Conservation (phyloP, 2,329 filamentous ascomycete genomes). For the Ramichloridium luteum region DNA sequence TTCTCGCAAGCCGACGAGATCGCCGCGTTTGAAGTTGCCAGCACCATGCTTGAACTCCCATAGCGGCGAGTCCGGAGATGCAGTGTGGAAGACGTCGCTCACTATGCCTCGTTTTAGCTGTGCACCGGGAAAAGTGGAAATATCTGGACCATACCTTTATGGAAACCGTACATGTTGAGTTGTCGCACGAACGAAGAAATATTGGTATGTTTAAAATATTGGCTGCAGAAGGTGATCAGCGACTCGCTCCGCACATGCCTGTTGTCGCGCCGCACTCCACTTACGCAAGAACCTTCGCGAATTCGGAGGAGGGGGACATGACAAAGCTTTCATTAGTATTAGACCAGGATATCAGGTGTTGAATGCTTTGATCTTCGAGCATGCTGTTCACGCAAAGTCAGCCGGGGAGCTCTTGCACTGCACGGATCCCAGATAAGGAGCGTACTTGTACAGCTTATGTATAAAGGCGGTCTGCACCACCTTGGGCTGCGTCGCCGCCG, state of each 20-base stretch:
- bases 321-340: slow-evolving; percentile 91
- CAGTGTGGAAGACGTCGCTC: slow-evolving; percentile 95
- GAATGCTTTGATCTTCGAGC: slow-evolving; percentile 86
- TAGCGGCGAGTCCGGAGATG: slow-evolving; percentile 79
- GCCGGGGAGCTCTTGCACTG: slow-evolving; percentile 8
- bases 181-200: slow-evolving; percentile 97
- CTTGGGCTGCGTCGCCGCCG: slow-evolving; percentile 83
- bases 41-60: slow-evolving; percentile 99
- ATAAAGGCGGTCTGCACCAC: slow-evolving; percentile 98
- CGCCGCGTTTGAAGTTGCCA: slow-evolving; percentile 90
- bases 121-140: too few relatives aligned
- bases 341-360: slow-evolving; percentile 95
- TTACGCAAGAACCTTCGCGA: slow-evolving; percentile 95
- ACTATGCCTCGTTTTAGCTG: too few relatives aligned
- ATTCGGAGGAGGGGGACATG: slow-evolving; percentile 94
- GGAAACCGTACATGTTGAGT: slow-evolving; percentile 98
- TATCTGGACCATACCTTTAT: slow-evolving; percentile 92
- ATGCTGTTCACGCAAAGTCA: slow-evolving; percentile 54
- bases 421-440: slow-evolving; percentile 2
- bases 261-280: too few relatives aligned
- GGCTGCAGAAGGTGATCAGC: slow-evolving; percentile 40
- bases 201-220: slow-evolving; percentile 99
- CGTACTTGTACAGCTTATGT: slow-evolving; percentile 96
- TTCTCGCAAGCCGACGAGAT: slow-evolving; percentile 79
- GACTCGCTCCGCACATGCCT: too few relatives aligned